Percentiles rank a stretch among this genome's conserved stretches.
These are phyloP conservation scores for Hemisphaericaspora lyxosophila DNA, from an alignment of 1,139 yeast species.

Conservation along the genomic window DNA sequence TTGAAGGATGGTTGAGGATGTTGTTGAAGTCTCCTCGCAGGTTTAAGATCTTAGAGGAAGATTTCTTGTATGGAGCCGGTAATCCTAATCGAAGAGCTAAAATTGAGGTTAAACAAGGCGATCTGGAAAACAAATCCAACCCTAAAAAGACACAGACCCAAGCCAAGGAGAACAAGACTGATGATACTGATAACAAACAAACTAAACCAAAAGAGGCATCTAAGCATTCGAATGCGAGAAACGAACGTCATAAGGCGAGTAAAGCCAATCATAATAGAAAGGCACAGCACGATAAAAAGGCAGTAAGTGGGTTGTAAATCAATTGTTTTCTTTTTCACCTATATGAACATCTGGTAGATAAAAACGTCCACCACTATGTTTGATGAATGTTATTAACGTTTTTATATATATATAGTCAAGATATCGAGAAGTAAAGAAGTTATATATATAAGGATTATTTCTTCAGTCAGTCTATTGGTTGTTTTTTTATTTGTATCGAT, in stretches of 20 bases:
- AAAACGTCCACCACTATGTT: too few relatives aligned
- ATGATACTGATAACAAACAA: conserved; percentile 2
- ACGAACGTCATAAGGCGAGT: conserved; percentile 57
- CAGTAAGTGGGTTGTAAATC: background rate
- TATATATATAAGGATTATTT: too few relatives aligned
- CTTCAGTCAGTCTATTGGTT: too few relatives aligned
- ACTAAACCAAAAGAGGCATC: conserved; percentile 7
- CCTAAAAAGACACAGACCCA: conserved; percentile 6
- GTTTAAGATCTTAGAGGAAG: conserved; percentile 61
- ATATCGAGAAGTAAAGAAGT: too few relatives aligned
- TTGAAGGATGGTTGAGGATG: conserved; percentile 92
- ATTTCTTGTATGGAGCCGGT: conserved; percentile 49
- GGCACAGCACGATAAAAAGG: conserved; percentile 57
- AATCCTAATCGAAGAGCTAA: conserved; percentile 19
- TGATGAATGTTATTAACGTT: too few relatives aligned
- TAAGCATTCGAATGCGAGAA: conserved; percentile 32
- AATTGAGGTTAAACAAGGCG: conserved; percentile 1
- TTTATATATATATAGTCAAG: too few relatives aligned
- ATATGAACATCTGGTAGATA: too few relatives aligned
- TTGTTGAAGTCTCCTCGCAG: conserved; percentile 63
- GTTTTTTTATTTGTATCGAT: too few relatives aligned
- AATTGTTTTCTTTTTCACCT: too few relatives aligned
- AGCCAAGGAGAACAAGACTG: conserved; percentile 4
- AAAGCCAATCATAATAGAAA: conserved; percentile 67
- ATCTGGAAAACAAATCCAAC: conserved; percentile 6